A percentile compares a stretch with the other conserved stretches of the same genome.
Conservation (phyloP, 495 filamentous ascomycete genomes). For the Rostrohypoxylon terebratum region DNA sequence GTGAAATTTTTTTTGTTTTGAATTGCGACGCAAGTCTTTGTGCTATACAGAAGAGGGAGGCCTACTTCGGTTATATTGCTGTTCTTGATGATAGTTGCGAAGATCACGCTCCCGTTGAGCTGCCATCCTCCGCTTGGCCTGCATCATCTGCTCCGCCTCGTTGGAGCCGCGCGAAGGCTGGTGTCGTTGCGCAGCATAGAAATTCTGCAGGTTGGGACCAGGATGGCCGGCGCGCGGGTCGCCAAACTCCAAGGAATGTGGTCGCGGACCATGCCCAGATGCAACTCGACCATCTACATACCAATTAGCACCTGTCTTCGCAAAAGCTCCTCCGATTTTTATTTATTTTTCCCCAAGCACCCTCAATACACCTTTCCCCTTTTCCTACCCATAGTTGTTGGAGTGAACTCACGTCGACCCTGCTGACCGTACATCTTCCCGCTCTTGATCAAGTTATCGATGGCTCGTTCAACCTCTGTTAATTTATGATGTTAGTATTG, state of each 20-base stretch:
- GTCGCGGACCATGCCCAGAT: constrained; percentile 65
- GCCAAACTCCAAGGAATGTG: constrained; percentile 87
- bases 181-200: constrained; percentile 93
- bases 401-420: constrained; percentile 85
- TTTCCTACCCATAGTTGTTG: constrained; percentile 28
- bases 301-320: constrained; percentile 33
- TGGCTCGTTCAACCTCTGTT: constrained; percentile 94
- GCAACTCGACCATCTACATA: constrained; percentile 57
- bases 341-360: background rate
- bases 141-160: constrained; percentile 98
- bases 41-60: constrained; percentile 71
- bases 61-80: constrained; percentile 99
- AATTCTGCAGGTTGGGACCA: constrained; percentile 86
- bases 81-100: constrained; percentile 99
- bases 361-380: constrained; percentile 7
- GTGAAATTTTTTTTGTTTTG: constrained; percentile 57
- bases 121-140: constrained; percentile 98
- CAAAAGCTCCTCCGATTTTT: constrained; percentile 13
- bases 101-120: constrained; percentile 98
- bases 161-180: constrained; percentile 83
- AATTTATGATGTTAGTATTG: constrained; percentile 42
- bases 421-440: constrained; percentile 85
- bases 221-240: constrained; percentile 76
- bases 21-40: constrained; percentile 65
- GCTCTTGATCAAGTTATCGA: constrained; percentile 95